Evolutionary conservation across 1,284 basidiomycete genomes (phyloP).

Genomic region (Cutaneotrichosporon cyanovorans): DNA sequence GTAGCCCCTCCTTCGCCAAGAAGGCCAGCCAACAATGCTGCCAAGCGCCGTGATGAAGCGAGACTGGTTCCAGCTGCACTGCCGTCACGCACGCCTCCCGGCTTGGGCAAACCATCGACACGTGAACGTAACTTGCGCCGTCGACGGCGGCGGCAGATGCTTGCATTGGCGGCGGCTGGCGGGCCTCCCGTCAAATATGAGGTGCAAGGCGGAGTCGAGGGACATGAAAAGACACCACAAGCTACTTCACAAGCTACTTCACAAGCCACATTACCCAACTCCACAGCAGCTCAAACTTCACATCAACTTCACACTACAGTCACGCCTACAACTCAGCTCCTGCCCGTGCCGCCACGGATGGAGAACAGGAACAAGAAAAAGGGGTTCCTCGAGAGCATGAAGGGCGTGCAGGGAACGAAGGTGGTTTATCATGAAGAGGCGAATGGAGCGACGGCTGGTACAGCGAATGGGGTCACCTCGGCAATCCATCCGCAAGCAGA

Average conservation of each 20-base stretch:
- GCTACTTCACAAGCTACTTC: too few species aligned
- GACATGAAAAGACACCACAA: too few species aligned
- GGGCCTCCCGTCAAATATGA: too few species aligned
- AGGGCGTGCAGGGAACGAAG: conserved; percentile 23
- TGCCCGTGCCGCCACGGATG: conserved; percentile 21
- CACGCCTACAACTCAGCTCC: too few species aligned
- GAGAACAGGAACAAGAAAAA: conserved; percentile 42
- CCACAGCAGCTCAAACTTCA: too few species aligned
- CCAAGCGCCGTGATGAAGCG: conserved; percentile 4
- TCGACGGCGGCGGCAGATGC: conserved; percentile 19
- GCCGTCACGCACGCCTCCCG: conserved; percentile 23
- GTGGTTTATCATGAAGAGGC: conserved; percentile 24
- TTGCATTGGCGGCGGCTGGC: not conserved
- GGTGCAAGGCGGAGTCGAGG: too few species aligned
- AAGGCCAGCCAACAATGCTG: not conserved
- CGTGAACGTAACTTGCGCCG: conserved; percentile 37
- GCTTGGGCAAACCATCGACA: conserved; percentile 35
- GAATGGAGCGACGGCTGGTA: not conserved
- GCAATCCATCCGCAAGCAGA: not conserved
- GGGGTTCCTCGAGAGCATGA: conserved; percentile 39
- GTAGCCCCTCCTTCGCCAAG: conserved; percentile 6
- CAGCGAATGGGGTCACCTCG: not conserved
- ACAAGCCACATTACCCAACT: too few species aligned
- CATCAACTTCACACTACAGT: too few species aligned
- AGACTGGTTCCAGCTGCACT: too few species aligned